Evolutionary conservation across 2,329 filamentous ascomycete genomes (phyloP).

Genomic region (Polytolypa hystricis): DNA sequence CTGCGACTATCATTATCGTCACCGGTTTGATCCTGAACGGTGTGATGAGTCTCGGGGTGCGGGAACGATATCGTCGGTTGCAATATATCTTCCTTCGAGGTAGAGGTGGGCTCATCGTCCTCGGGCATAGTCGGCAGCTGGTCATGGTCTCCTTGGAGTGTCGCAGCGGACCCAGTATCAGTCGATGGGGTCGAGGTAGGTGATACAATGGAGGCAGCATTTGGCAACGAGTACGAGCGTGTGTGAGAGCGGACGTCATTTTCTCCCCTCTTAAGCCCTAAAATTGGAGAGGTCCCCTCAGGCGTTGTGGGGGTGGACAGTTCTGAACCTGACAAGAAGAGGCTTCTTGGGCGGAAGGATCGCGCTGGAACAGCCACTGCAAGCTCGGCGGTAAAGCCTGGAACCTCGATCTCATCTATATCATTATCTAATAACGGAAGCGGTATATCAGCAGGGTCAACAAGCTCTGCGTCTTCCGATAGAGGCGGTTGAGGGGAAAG

Average conservation of each 20-base stretch:
- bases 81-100: conserved; percentile 1
- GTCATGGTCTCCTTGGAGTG: conserved; percentile 18
- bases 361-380: conserved; percentile 10
- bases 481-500: conserved; percentile 6
- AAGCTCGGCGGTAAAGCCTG: conserved; percentile 45
- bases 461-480: conserved; percentile 18
- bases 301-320: conserved; percentile 19
- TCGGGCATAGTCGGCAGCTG: conserved; percentile 30
- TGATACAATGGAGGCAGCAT: not conserved
- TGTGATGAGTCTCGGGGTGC: too few relatives aligned
- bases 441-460: conserved; percentile 51
- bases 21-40: too few relatives aligned
- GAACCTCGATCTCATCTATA: conserved; percentile 69
- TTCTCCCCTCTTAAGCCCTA: conserved; percentile 2
- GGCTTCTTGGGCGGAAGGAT: conserved; percentile 28
- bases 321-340: conserved; percentile 26
- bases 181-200: conserved; percentile 16
- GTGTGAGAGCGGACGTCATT: conserved; percentile 1
- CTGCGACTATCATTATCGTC: not conserved
- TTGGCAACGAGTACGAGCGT: conserved; percentile 10
- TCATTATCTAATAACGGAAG: conserved; percentile 58
- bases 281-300: conserved; percentile 17
- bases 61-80: too few relatives aligned
- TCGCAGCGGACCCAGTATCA: conserved; percentile 16
- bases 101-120: conserved; percentile 17